A percentile compares a stretch with the other conserved stretches of the same genome.
These are phyloP conservation scores for Cynara cardunculus DNA, from an alignment of 129 eudicot genomes.

Conservation along the genomic window DNA sequence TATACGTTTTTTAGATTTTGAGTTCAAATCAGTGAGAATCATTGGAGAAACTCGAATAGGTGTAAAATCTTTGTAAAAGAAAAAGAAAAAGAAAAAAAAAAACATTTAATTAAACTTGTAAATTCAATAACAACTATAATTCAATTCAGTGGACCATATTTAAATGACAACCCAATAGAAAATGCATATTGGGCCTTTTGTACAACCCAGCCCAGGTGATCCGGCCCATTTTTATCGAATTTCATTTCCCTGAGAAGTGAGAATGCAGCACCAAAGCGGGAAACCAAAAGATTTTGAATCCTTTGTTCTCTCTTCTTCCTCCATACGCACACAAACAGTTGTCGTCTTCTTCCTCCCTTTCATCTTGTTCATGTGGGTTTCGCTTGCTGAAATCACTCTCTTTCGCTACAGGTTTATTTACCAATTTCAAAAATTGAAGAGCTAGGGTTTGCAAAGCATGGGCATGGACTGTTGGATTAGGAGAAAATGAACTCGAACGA, in stretches of 20 bases:
- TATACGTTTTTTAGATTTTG: too few relatives aligned
- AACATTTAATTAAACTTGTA: too few relatives aligned
- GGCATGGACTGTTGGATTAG: conserved; percentile 25
- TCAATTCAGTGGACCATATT: neutral
- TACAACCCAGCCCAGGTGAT: neutral
- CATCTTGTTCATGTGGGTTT: conserved; percentile 2
- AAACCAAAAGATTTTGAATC: conserved; percentile 34
- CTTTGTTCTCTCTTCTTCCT: neutral
- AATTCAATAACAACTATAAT: too few relatives aligned
- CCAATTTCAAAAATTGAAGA: neutral
- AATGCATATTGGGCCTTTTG: neutral
- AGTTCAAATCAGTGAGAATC: too few relatives aligned
- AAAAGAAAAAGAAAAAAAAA: too few relatives aligned
- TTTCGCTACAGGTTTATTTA: neutral
- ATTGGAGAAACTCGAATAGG: too few relatives aligned
- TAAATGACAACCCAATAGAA: neutral
- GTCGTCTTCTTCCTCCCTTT: neutral
- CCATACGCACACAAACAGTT: conserved; percentile 2
- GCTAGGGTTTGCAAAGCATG: conserved; percentile 20
- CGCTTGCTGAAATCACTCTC: neutral
- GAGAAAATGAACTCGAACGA: conserved; percentile 42
- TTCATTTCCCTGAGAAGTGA: neutral
- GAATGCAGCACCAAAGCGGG: conserved; percentile 24
- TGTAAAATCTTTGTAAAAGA: too few relatives aligned
- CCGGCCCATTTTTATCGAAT: conserved; percentile 5